These are phyloP conservation scores for Biscutella laevigata DNA, from an alignment of 441 rosid genomes.

Conservation along the genomic window DNA sequence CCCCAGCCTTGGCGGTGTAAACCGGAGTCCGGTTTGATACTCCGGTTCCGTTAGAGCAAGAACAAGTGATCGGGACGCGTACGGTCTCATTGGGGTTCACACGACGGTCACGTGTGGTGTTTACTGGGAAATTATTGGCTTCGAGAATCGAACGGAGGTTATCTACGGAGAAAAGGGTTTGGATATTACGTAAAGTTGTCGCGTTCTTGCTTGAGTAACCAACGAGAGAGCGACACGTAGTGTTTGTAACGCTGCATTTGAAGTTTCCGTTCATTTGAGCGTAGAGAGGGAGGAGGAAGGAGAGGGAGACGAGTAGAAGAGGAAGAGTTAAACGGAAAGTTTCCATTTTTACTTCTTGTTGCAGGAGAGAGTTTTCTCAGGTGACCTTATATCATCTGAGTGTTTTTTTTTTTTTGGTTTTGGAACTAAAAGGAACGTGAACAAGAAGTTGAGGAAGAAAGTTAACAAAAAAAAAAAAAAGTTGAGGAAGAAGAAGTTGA, in stretches of 20 bases:
- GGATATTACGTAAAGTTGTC: constrained; percentile 37
- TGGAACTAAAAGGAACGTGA: background rate
- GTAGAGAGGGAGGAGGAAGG: constrained; percentile 24
- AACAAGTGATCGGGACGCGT: constrained; percentile 54
- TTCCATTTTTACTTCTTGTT: constrained; percentile 15
- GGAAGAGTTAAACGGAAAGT: constrained; percentile 17
- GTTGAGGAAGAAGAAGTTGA: constrained; percentile 9
- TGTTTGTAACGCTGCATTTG: constrained; percentile 41
- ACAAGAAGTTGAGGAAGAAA: background rate
- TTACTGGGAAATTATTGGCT: constrained; percentile 46
- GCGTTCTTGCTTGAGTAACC: constrained; percentile 48
- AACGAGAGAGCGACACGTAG: constrained; percentile 42
- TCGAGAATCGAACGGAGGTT: constrained; percentile 49
- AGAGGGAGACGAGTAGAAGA: background rate
- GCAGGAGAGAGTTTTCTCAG: constrained; percentile 5
- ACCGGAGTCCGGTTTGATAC: constrained; percentile 35
- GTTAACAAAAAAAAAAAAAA: too few species aligned
- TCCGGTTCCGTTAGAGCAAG: constrained; percentile 61
- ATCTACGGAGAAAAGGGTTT: constrained; percentile 49
- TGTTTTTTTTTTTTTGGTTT: background rate
- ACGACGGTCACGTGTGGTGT: constrained; percentile 23
- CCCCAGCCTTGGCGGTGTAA: constrained; percentile 43
- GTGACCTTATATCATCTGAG: too few species aligned
- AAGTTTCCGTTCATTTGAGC: constrained; percentile 38
- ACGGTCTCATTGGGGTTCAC: constrained; percentile 28